Base-by-base conservation (phyloP, 169 alveolate genomes). In the Perkinsus olseni region DNA sequence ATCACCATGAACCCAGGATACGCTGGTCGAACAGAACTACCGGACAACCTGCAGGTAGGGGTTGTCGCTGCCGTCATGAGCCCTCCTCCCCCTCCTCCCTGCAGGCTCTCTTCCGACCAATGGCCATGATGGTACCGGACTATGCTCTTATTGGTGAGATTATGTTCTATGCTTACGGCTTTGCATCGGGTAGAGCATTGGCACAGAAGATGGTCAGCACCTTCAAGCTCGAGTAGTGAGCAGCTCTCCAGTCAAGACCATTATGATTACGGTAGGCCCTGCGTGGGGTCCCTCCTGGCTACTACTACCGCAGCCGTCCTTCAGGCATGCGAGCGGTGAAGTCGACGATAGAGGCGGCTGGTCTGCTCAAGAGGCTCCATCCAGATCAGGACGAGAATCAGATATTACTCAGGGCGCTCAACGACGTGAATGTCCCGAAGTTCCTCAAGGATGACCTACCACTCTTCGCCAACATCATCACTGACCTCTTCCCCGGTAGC, bases 1-100 rank as follows among this genome's bases (percentile, higher is more conserved):
- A 98, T 98, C 95, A 98, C 99, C 93, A 98, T 98, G 99, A 98
- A 97, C 96, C 99, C 98, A 38, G 99, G 99, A 51, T 98, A 98
- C 96, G 96, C 98, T 48, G 99, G 99, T 28, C 97, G 99, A 92
- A 97, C 99, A 1, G 99, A 98, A 95, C 97, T 98, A 38, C 99
- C 99, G 8, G 99, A 98, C 95, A 99, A 99, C 96, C 96, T 98
- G 93, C 98, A 62, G 82, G 82, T 62, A 8, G 82, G 62, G 17
- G 34, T 28, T 13, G 31, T 28, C 34, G 31, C 34, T 62, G 82
- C 37, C 31, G 82, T 4, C 8, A 28, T 28, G 31, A 62, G 36
- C 8, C 82, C 0, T 6, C 8, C 4, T 6, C 31, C 82, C 34
- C 37, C n/a, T n/a, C n/a, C n/a, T 62, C 17, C 95, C 96, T 97